Base-by-base conservation (phyloP, 331 rosid genomes). In the Acacia pycnantha region DNA sequence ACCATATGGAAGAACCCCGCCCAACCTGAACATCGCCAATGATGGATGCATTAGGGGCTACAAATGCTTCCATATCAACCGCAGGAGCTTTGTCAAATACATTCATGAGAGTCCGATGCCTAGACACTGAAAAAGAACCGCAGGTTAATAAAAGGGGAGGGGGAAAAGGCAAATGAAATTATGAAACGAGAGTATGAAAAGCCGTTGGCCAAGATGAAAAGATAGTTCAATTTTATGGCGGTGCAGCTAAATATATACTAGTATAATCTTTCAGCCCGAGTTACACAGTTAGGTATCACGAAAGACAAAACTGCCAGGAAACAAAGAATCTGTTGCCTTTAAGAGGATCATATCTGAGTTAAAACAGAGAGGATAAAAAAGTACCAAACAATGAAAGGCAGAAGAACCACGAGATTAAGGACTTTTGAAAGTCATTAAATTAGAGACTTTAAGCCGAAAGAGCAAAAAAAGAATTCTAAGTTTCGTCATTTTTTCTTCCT, bases 71-170 rank as follows among this genome's bases (percentile, higher is more conserved):
- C 86, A 77, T 92, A 66, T 93, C 92, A 46, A 95, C 97, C 13
- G 37, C 73, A 0, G 99, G 98, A 82, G 82, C 87, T 86, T 93
- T 95, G 80, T 93, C 90, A 46, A 82, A 93, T 61, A 95, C 44
- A 79, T 95, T 93, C 99, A 95, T 93, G 26, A 95, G 90, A 74
- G 98, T 89, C 84, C 99, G 90, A 82, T 95, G 99, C 88, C 99
- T 86, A 21, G 98, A 93, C 51, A 95, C 99, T 95, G 74, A 74
- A 80, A 9, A 79, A 31, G 62, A 79, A 3, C 77, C 26, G 19
- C 41, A 37, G 6, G 6, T 5, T 37, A 37, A 37, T 37, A 6
- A 37, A 6, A 6, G 41, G 41, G 2, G 41, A 37, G 41, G 9
- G 9, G 41, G 8, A 37, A 33, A 37, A 37, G 41, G 41, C 41